These are phyloP conservation scores for Thymus mandschuricus DNA, from an alignment of 257 asterid genomes.

Conservation along the genomic window DNA sequence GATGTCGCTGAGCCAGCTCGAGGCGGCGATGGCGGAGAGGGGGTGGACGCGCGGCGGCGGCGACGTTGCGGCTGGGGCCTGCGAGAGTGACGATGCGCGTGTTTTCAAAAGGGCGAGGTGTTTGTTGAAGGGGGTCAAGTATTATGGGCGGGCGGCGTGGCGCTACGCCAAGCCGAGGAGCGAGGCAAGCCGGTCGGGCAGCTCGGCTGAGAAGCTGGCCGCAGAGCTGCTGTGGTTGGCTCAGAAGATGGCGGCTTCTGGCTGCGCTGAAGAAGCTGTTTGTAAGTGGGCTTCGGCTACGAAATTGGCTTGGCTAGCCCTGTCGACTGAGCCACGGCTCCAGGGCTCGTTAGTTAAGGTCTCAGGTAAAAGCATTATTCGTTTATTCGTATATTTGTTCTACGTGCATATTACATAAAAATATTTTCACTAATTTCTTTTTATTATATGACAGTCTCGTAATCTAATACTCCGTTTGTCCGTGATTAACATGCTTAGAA, in stretches of 20 bases:
- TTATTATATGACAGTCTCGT: no score
- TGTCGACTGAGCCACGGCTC: conserved; percentile 75
- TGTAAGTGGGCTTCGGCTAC: conserved; percentile 73
- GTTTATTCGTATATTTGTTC: no score
- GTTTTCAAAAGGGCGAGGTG: conserved; percentile 34
- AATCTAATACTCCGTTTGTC: no score
- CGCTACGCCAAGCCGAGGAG: conserved; percentile 44
- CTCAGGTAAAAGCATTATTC: conserved; percentile 51
- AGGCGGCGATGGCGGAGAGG: conserved; percentile 47
- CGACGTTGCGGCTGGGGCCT: conserved; percentile 13
- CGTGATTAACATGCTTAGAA: no score
- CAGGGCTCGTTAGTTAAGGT: conserved; percentile 80
- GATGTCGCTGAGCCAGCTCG: conserved; percentile 66
- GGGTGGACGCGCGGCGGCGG: conserved; percentile 29
- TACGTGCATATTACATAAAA: no score
- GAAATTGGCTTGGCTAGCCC: conserved; percentile 71
- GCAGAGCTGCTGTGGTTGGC: conserved; percentile 91
- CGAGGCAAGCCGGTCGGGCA: conserved; percentile 41
- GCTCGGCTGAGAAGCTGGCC: conserved; percentile 84
- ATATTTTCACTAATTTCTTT: no score
- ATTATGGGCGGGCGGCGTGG: conserved; percentile 49
- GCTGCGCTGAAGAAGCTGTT: conserved; percentile 76
- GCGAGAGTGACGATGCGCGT: conserved; percentile 5
- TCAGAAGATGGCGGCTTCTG: conserved; percentile 77
- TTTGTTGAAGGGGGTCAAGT: conserved; percentile 43